Evolutionary conservation across 805 yeast species (phyloP), one percentile per base, ranked within the genome.

Genomic region (Zygosaccharomyces gambellarensis): DNA sequence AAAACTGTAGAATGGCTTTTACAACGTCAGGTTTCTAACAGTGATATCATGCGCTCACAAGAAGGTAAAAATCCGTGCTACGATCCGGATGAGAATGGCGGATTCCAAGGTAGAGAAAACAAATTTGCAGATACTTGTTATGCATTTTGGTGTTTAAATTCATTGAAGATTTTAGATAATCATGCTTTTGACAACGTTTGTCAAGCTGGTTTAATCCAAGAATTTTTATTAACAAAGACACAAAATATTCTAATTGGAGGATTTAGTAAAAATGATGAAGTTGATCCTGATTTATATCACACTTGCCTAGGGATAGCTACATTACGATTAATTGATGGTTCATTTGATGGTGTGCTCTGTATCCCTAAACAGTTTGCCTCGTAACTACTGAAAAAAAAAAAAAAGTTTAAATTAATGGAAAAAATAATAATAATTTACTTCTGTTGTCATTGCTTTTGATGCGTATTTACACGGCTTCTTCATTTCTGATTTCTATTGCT

Each of bases 91-190:
- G 92, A 85, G 60, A 68, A 68, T 46, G 97, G 97, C 1, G 92
- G 92, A 0, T 82, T 87, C 62, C 87, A 89, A 64, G 97, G 97
- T 1, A 73, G 97, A 42, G 81, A 79, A n/a, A 88, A 88, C 64
- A 90, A 90, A 64, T 77, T 74, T 49, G 85, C 85, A 3, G 97
- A 90, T 65, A 85, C 95, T 0, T 90, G 97, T 69, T 90, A 90
- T 61, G 78, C 85, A 5, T 90, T 89, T 75, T 90, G 97, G 97
- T 78, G 80, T 41, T 59, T 81, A 12, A 90, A 80, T 2, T 71
- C 87, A 4, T 68, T 88, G 52, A 57, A 61, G 1, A 56, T 84
- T 11, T 25, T 59, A 7, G 43, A 36, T 39, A 19, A 36, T 7
- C 48, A 46, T 17, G 30, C 25, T n/a, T 27, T 43, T n/a, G 50